phyloP scores from a whole-genome alignment of 345 rosid genomes.

The Citrus mangshanensis region DNA sequence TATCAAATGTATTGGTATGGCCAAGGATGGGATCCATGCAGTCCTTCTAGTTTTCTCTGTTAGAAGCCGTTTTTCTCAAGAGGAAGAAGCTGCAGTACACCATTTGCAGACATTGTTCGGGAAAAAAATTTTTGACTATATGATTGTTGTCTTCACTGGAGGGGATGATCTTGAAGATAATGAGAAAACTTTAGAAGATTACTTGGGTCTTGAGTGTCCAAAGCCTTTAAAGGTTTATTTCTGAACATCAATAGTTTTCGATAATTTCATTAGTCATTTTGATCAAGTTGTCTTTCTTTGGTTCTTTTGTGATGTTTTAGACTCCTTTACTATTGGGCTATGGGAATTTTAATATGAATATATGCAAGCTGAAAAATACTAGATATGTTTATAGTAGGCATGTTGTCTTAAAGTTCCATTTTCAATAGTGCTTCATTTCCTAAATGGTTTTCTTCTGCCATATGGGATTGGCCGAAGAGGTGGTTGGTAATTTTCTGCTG shows the following conservation, averaged over 20 bases:
- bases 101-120: conserved; percentile 71
- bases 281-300: background rate
- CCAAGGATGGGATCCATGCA: conserved; percentile 86
- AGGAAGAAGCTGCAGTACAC: conserved; percentile 65
- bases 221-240: conserved; percentile 60
- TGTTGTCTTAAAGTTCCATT: background rate
- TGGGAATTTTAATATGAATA: background rate
- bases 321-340: background rate
- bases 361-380: too few relatives aligned
- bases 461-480: background rate
- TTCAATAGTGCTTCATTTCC: background rate
- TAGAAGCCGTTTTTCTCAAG: conserved; percentile 58
- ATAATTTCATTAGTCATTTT: background rate
- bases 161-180: conserved; percentile 87
- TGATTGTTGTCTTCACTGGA: conserved; percentile 86
- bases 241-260: background rate
- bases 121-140: conserved; percentile 57
- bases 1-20: conserved; percentile 69
- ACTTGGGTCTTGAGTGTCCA: conserved; percentile 64
- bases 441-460: background rate
- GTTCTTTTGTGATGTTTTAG: background rate
- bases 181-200: conserved; percentile 74
- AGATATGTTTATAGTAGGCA: background rate
- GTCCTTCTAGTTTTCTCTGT: conserved; percentile 67
- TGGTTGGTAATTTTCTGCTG: background rate